phyloP scores from a whole-genome alignment of 2,329 filamentous ascomycete genomes.

The Ciborinia camelliae region DNA sequence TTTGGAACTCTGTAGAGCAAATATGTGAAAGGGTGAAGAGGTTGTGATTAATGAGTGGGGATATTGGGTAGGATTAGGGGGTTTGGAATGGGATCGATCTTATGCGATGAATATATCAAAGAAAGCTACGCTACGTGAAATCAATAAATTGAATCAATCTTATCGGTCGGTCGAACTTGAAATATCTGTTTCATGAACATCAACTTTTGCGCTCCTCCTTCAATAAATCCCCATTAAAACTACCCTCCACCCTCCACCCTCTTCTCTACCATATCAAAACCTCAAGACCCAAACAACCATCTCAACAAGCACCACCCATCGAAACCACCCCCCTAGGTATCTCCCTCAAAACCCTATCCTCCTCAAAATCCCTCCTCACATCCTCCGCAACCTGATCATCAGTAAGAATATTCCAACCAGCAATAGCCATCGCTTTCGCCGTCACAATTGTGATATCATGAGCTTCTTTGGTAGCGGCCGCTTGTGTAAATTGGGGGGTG shows the following conservation, averaged over 20 bases:
- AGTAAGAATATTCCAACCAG: conserved; percentile 47
- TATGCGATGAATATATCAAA: too few species aligned
- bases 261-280: background rate
- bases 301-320: background rate
- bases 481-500: conserved; percentile 45
- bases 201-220: background rate
- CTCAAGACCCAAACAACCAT: too few species aligned
- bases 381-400: conserved; percentile 43
- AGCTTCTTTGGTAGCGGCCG: conserved; percentile 34
- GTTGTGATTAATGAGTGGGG: too few species aligned
- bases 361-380: conserved; percentile 43
- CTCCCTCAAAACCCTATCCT: conserved; percentile 19
- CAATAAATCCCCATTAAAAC: background rate
- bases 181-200: background rate
- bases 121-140: too few species aligned
- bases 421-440: conserved; percentile 40
- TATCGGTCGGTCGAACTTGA: too few species aligned
- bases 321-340: background rate
- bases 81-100: too few species aligned
- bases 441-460: conserved; percentile 28
- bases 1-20: too few species aligned
- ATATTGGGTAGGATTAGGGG: background rate
- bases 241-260: background rate
- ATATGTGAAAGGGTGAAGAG: too few species aligned
- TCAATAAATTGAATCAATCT: background rate